Evolutionary conservation across 1,284 basidiomycete genomes (phyloP), one percentile per base, ranked within the genome.

Genomic region (Ganoderma resinaceum): DNA sequence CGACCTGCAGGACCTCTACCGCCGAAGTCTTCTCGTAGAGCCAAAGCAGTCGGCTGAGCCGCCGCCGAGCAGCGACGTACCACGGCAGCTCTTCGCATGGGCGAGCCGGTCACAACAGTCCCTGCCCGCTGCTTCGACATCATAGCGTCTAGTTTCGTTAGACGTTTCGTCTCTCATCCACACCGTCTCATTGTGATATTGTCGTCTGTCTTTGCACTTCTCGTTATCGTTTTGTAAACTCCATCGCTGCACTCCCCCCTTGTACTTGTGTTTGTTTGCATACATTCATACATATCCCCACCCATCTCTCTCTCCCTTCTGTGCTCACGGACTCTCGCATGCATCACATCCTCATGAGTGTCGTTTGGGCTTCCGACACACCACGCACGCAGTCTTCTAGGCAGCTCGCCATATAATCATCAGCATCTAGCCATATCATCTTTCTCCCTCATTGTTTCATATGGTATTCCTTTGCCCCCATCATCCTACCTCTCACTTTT

Each of bases 1-100:
- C 35, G 93, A 94, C 80, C 81, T 94, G 67, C 90, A 94, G 74
- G 93, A 94, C 77, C 82, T 95, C 46, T 94, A 95, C 76, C 88
- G 92, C 72, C 87, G 93, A 72, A 94, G 92, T 84, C 83, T 94
- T 64, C 83, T 93, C 70, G 89, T 95, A 69, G 93, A 95, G 78
- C 93, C 93, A 49, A 91, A 88, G 76, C 92, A 92, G 70, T 85
- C 91, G 11, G 90, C 91, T 53, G 93, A 95, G 77, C 82, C 83
- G 52, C 84, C 89, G 35, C 88, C 90, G 40, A 80, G 85, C 14
- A 87, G 86, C 70, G 91, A 93, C 74, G 85, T 92, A 82, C 88
- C 58, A 12, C 58, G 90, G 66, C 89, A 92, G 75, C 82, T 93
- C 60, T 94, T 94, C 80, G 87, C 85, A 72, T 94, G 92, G 92